Evolutionary conservation across 352 stramenopile genomes (phyloP).

Genomic region (Phytophthora tentaculata): DNA sequence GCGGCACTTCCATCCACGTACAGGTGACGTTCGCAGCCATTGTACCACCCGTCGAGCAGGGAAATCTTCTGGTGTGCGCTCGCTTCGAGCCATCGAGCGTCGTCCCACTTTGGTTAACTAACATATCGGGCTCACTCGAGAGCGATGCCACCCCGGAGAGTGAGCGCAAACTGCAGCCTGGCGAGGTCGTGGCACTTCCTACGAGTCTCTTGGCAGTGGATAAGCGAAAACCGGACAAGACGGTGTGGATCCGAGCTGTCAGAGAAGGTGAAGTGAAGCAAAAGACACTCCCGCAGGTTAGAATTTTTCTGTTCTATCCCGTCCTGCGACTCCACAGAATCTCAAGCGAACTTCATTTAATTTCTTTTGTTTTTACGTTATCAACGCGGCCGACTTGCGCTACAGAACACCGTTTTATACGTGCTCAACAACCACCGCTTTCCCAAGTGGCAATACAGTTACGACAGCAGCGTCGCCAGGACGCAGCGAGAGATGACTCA

Average conservation of each 20-base stretch:
- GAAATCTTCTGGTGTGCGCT: conserved; percentile 43
- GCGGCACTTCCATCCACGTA: conserved; percentile 45
- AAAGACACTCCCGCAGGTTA: background rate
- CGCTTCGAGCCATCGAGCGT: conserved; percentile 47
- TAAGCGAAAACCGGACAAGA: conserved; percentile 17
- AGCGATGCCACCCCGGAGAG: background rate
- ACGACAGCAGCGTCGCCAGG: conserved; percentile 52
- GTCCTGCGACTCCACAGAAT: background rate
- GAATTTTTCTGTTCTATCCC: background rate
- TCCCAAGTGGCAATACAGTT: conserved; percentile 62
- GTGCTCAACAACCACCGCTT: conserved; percentile 64
- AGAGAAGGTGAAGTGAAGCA: conserved; percentile 43
- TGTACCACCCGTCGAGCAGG: conserved; percentile 1
- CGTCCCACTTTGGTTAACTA: conserved; percentile 19
- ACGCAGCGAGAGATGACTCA: conserved; percentile 57
- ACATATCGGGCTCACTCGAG: background rate
- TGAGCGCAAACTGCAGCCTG: conserved; percentile 25
- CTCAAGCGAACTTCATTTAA: background rate
- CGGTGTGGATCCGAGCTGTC: conserved; percentile 45
- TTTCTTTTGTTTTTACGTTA: background rate
- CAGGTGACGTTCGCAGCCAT: conserved; percentile 32
- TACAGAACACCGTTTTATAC: conserved; percentile 45
- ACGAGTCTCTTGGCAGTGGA: conserved; percentile 12
- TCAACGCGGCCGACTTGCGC: background rate
- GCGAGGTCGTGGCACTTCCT: conserved; percentile 28